Base-by-base conservation (phyloP, 1,284 basidiomycete genomes). In the Puccinia polysora region DNA sequence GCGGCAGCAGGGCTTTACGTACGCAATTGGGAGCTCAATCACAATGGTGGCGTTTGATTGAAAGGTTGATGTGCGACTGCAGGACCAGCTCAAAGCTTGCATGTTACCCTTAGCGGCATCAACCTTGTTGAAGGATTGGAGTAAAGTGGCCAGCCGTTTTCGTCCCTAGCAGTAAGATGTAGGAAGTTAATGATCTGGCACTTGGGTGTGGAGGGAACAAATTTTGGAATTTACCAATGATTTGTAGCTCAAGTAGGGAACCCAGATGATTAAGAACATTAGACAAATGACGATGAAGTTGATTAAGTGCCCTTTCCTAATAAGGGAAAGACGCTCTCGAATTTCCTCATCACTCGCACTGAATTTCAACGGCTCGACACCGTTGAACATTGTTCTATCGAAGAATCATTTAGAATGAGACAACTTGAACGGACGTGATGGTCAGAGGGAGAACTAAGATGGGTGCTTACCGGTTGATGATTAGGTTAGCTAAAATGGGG, bases 21-120 rank as follows among this genome's bases (percentile, higher is more conserved):
- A 71, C 69, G 69, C 58, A 50, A 63, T 36, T 6, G 69, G 69
- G 36, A 71, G 38, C 58, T 63, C 43, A 49, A 71, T 63, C 25
- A 28, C 30, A 1, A 71, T 32, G 15, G 47, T 63, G 5, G 45
- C 59, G 36, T 43, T 63, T 18, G 55, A 30, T 63, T 71, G 58
- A 12, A 71, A 62, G 23, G 69, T 71, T n/a, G 69, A 71, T 8
- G 58, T 55, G 40, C 59, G 43, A 28, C 34, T 28, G 25, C 45
- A 62, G 8, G 49, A 38, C 69, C 69, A 71, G 36, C 38, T 34
- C 20, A 71, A 23, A 25, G 69, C 69, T 28, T 59, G 58, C 59
- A 71, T 63, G 52, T 71, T 63, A 40, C 69, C 69, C 40, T 63
- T 63, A 7, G 36, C 52, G 25, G 58, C 49, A 55, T 71, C 69